Percentiles rank a stretch among this genome's conserved stretches.
These are phyloP conservation scores for Hypericum androsaemum DNA, from an alignment of 345 rosid genomes.

Conservation along the genomic window DNA sequence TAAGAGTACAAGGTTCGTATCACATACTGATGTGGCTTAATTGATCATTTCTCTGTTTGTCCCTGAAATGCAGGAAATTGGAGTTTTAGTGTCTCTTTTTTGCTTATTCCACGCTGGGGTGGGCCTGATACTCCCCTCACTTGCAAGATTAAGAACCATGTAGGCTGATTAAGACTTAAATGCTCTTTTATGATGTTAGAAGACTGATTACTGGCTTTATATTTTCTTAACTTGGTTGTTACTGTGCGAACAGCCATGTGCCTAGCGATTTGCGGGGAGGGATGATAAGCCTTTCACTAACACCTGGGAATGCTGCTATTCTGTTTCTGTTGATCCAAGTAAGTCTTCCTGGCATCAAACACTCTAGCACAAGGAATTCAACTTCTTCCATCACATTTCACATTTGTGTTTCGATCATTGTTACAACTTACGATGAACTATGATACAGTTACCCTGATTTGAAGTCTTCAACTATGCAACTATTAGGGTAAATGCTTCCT, in stretches of 20 bases:
- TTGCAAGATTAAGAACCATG: conserved; percentile 91
- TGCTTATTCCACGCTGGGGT: conserved; percentile 62
- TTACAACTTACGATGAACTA: too few species aligned
- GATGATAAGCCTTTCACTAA: conserved; percentile 79
- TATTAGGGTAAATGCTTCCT: too few species aligned
- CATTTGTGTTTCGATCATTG: too few species aligned
- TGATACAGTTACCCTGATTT: too few species aligned
- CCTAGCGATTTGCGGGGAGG: conserved; percentile 93
- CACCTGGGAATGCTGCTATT: conserved; percentile 69
- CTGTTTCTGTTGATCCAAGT: conserved; percentile 58
- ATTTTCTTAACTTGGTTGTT: conserved; percentile 3
- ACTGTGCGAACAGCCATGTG: conserved; percentile 50
- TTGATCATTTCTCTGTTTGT: background rate
- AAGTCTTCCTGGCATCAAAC: conserved; percentile 7
- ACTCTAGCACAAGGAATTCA: background rate
- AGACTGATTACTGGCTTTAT: too few species aligned
- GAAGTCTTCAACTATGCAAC: too few species aligned
- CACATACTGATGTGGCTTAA: too few species aligned
- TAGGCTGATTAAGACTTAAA: conserved; percentile 14
- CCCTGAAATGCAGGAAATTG: conserved; percentile 60
- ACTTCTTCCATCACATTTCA: background rate
- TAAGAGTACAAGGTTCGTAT: too few species aligned
- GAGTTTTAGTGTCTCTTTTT: conserved; percentile 56
- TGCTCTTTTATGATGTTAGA: too few species aligned
- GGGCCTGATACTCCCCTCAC: conserved; percentile 69